Evolutionary conservation across 225 moss, liverwort and hornwort genomes (phyloP).

Genomic region (Asterella californica): DNA sequence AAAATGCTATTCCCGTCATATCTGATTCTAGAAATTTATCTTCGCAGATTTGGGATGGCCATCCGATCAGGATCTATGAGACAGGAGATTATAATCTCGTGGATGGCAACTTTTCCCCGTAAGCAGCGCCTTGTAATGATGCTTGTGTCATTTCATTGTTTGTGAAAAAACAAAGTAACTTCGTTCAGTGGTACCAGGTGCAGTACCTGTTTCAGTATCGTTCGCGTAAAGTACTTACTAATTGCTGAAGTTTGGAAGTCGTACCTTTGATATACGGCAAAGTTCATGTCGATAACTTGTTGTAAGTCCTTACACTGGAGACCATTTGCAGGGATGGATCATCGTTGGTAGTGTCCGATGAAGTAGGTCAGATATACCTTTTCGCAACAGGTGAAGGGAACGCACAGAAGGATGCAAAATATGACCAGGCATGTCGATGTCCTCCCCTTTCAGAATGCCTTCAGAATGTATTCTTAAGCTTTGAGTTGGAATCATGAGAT

Average conservation of each 20-base stretch:
- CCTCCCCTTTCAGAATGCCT: no score
- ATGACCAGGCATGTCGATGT: slow-evolving; percentile 53
- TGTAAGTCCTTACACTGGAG: not conserved
- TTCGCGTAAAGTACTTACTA: not conserved
- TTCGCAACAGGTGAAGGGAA: slow-evolving; percentile 95
- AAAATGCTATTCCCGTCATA: not conserved
- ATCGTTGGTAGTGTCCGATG: slow-evolving; percentile 94
- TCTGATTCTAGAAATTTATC: not conserved
- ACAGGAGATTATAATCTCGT: slow-evolving; percentile 89
- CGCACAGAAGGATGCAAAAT: slow-evolving; percentile 90
- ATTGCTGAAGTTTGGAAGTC: not conserved
- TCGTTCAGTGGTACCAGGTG: not conserved
- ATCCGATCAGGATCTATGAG: slow-evolving; percentile 76
- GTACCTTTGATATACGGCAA: not conserved
- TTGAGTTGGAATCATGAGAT: not conserved
- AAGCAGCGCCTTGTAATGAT: slow-evolving; percentile 37
- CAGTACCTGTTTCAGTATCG: not conserved
- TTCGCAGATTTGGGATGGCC: slow-evolving; percentile 92
- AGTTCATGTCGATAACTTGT: not conserved
- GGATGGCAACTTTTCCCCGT: slow-evolving; percentile 99
- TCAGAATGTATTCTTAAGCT: no score
- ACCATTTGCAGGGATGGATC: slow-evolving; percentile 72
- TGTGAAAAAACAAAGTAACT: not conserved
- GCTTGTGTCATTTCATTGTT: not conserved
- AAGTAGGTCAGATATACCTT: slow-evolving; percentile 98